These are phyloP conservation scores for Coniochaeta pulveracea DNA, from an alignment of 2,329 filamentous ascomycete species.

Conservation along the genomic window DNA sequence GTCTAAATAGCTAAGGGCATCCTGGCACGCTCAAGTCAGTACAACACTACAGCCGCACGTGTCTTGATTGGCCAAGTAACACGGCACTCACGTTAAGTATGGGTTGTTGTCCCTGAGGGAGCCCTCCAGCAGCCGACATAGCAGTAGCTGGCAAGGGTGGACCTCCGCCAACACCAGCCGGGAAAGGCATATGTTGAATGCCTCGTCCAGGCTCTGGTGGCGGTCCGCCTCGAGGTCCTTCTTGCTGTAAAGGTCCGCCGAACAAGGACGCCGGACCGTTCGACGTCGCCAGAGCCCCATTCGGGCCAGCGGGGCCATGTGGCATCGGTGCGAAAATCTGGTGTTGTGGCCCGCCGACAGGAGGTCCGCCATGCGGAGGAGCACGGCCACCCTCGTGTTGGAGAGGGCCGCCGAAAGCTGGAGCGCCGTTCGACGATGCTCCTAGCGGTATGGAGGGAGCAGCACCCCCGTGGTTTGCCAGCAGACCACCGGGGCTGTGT, in stretches of 20 bases:
- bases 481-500: constrained; percentile 81
- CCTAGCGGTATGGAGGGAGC: constrained; percentile 40
- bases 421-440: constrained; percentile 36
- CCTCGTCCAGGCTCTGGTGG: constrained; percentile 44
- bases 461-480: constrained; percentile 59
- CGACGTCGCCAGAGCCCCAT: constrained; percentile 43
- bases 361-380: constrained; percentile 39
- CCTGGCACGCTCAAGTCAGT: too few species aligned
- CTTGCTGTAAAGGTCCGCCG: constrained; percentile 54
- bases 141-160: constrained; percentile 11
- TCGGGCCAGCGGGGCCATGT: constrained; percentile 36
- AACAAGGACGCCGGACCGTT: constrained; percentile 55
- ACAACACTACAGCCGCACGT: too few species aligned
- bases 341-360: constrained; percentile 33
- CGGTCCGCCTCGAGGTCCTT: constrained; percentile 29
- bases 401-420: constrained; percentile 42
- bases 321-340: constrained; percentile 47
- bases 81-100: constrained; percentile 59
- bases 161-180: constrained; percentile 26
- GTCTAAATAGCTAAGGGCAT: constrained; percentile 88
- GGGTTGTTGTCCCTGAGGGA: constrained; percentile 72
- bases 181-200: constrained; percentile 52
- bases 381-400: constrained; percentile 39
- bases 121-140: constrained; percentile 34
- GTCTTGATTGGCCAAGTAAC: too few species aligned